Evolutionary conservation across 1,284 basidiomycete species (phyloP), one percentile per base, ranked within the genome.

Genomic region (Puccinia brachypodii): DNA sequence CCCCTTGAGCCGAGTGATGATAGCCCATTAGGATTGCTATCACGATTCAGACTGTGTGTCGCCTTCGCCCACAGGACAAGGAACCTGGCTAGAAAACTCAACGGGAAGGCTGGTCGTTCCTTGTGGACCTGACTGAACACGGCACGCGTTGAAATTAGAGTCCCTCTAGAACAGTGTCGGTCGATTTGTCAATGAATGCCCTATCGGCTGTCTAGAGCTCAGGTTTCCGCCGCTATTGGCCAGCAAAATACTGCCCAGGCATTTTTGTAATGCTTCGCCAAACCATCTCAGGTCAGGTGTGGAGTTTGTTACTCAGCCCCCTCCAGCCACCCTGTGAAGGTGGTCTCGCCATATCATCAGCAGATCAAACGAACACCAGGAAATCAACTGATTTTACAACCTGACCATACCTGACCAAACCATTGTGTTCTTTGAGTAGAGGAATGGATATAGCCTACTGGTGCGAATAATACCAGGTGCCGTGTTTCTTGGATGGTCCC

Each of bases 41-140:
- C 44, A 22, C 11, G 31, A 25, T 25, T 40, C 64, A 44, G 40
- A 44, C 64, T 44, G 40, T 19, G n/a, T n/a, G 64, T 68, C 36
- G 38, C n/a, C 22, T 68, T 68, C 40, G 16, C 19, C 36, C 11
- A 19, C 64, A 42, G 38, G 38, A 22, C 40, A 22, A 68, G 40
- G 38, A 28, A 68, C 38, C 31, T 42, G 64, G n/a, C 64, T 7
- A 2, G 19, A 66, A 40, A 33, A n/a, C n/a, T 40, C 40, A 68
- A 38, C 22, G 50, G 64, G 16, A 44, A 68, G 64, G 40, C 38
- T 68, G 64, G 64, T 44, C n/a, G 64, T 68, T 25, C 38, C 64
- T 44, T 44, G 62, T 7, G 19, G 64, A 66, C 16, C 3, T 40
- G 36, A n/a, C 62, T 31, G 60, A 36, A 40, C 36, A 40, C 36